Evolutionary conservation across 2,329 filamentous ascomycete genomes (phyloP).

Genomic region (Fusarium armeniacum): DNA sequence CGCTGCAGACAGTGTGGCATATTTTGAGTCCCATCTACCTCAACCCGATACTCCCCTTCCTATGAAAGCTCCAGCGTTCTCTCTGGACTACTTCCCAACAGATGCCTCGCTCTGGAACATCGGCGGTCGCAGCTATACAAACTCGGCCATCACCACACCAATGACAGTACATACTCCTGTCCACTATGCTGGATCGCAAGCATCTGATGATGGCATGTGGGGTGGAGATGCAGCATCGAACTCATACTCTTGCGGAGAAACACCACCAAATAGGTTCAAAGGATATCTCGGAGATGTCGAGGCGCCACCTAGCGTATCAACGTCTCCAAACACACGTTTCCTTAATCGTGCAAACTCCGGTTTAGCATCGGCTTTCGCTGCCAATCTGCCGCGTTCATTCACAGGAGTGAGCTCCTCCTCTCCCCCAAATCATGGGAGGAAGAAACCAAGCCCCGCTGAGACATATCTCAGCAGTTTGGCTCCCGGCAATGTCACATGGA

Average conservation of each 20-base stretch:
- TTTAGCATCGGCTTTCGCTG: conserved; percentile 68
- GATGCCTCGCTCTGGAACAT: conserved; percentile 68
- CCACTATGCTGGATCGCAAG: conserved; percentile 67
- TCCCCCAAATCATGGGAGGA: conserved; percentile 61
- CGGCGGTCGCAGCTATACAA: conserved; percentile 65
- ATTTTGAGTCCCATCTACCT: conserved; percentile 68
- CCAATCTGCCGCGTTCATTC: conserved; percentile 66
- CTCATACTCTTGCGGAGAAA: conserved; percentile 74
- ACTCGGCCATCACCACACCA: conserved; percentile 70
- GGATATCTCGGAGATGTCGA: conserved; percentile 63
- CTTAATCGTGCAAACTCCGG: conserved; percentile 69
- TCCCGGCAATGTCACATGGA: conserved; percentile 66
- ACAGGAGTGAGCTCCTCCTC: conserved; percentile 59
- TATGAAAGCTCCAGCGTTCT: conserved; percentile 76
- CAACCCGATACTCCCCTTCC: conserved; percentile 73
- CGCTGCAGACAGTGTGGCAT: conserved; percentile 68
- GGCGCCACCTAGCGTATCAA: conserved; percentile 68
- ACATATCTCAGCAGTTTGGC: conserved; percentile 69
- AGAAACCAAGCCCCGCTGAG: conserved; percentile 73
- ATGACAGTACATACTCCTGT: conserved; percentile 69
- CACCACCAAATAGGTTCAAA: conserved; percentile 66
- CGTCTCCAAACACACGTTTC: conserved; percentile 69
- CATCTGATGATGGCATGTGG: conserved; percentile 69
- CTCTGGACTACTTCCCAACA: conserved; percentile 75
- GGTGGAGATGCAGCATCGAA: conserved; percentile 67